Percentiles rank a stretch among this genome's conserved stretches.
Evolutionary conservation across 2,329 filamentous ascomycete species (phyloP).

Genomic region (Neonectria ditissima): DNA sequence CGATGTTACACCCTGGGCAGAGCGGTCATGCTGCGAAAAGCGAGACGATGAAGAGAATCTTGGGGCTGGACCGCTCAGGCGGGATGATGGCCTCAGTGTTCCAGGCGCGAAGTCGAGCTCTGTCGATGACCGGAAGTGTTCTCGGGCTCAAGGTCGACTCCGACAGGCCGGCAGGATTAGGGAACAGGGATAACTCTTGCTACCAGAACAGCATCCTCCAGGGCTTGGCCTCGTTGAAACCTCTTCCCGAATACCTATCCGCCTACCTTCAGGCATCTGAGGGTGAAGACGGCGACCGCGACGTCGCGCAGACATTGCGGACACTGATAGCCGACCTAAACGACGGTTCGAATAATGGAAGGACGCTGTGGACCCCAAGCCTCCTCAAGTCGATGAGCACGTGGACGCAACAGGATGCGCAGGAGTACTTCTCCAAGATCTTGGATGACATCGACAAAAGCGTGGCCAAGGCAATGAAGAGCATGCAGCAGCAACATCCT

Average conservation of each 20-base stretch:
- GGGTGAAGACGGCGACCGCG: conserved; percentile 44
- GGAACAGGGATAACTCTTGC: conserved; percentile 95
- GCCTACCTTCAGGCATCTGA: conserved; percentile 52
- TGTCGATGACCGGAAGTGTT: conserved; percentile 63
- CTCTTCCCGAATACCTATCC: conserved; percentile 75
- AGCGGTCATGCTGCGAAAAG: conserved; percentile 70
- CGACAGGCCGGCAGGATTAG: conserved; percentile 74
- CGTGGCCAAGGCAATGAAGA: conserved; percentile 62
- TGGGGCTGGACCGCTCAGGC: conserved; percentile 67
- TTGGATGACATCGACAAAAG: conserved; percentile 88
- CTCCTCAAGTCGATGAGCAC: conserved; percentile 93
- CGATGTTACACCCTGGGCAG: conserved; percentile 53
- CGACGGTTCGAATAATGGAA: conserved; percentile 76
- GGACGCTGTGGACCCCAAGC: conserved; percentile 82
- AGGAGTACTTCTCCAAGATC: conserved; percentile 95
- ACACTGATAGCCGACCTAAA: conserved; percentile 78
- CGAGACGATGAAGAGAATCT: conserved; percentile 71
- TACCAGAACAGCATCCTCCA: conserved; percentile 98
- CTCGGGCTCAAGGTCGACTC: conserved; percentile 54
- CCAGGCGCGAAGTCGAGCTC: conserved; percentile 67
- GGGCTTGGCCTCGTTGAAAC: conserved; percentile 79
- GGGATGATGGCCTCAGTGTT: conserved; percentile 69
- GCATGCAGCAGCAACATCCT: conserved; percentile 41
- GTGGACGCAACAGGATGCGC: conserved; percentile 96
- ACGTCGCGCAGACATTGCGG: conserved; percentile 65